A percentile compares a stretch with the other conserved stretches of the same genome.
Evolutionary conservation across 768 basidiomycete species (phyloP).

Genomic region (Podaxis carcinomalis): DNA sequence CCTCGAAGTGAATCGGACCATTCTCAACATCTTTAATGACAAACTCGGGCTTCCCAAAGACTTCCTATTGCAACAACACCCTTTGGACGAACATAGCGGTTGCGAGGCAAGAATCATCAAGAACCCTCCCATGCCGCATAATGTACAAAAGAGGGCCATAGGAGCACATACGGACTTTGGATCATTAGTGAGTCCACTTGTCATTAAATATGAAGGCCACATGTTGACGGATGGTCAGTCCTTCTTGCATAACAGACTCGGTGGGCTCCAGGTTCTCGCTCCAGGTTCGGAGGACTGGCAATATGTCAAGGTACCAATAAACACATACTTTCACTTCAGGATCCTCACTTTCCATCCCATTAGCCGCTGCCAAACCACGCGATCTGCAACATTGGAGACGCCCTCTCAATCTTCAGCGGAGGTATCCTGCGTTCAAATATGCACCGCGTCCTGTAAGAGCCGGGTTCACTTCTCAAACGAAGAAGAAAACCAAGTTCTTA

Average conservation of each 20-base stretch:
- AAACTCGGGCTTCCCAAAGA: constrained; percentile 50
- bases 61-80: constrained; percentile 39
- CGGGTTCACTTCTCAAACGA: neutral
- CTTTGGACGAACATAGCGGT: constrained; percentile 42
- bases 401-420: constrained; percentile 56
- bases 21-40: constrained; percentile 55
- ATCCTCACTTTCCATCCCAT: neutral
- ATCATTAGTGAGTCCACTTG: constrained; percentile 45
- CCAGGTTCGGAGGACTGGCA: constrained; percentile 62
- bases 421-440: constrained; percentile 61
- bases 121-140: constrained; percentile 34
- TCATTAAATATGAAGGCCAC: constrained; percentile 13
- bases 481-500: neutral
- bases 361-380: constrained; percentile 53
- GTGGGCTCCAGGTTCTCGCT: constrained; percentile 65
- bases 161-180: constrained; percentile 74
- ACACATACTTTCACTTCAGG: neutral
- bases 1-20: constrained; percentile 45
- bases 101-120: constrained; percentile 55
- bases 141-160: constrained; percentile 37
- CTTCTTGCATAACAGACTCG: constrained; percentile 65
- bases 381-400: constrained; percentile 62
- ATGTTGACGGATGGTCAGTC: constrained; percentile 44
- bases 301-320: constrained; percentile 51
- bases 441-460: constrained; percentile 54